These are phyloP conservation scores for Erodium maritimum DNA, from an alignment of 345 rosid genomes.

Conservation along the genomic window DNA sequence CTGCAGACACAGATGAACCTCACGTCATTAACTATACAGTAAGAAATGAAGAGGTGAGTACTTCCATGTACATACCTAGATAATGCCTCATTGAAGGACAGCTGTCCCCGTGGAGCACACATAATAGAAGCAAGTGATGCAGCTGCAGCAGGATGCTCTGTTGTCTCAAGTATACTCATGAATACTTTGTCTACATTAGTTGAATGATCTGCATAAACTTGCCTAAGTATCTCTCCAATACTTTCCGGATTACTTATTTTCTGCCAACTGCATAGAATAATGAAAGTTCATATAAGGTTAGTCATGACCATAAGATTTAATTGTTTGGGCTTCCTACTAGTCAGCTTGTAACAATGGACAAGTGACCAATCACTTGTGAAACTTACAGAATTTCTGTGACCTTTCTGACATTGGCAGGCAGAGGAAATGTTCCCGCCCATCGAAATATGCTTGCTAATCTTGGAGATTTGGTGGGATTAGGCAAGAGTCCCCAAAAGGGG, in stretches of 20 bases:
- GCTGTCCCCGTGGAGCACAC: conserved; percentile 74
- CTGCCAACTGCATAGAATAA: conserved; percentile 53
- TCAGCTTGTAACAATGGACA: not conserved
- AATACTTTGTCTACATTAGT: conserved; percentile 74
- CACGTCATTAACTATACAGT: not conserved
- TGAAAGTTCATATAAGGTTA: not conserved
- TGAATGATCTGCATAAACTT: conserved; percentile 83
- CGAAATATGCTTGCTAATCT: conserved; percentile 56
- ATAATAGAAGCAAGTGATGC: conserved; percentile 88
- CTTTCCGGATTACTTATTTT: conserved; percentile 83
- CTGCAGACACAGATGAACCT: conserved; percentile 21
- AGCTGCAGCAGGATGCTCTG: conserved; percentile 91
- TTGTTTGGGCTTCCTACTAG: no score
- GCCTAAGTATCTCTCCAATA: conserved; percentile 71
- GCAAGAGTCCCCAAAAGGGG: conserved; percentile 96
- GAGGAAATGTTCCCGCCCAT: conserved; percentile 89
- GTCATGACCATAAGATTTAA: no score
- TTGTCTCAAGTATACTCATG: conserved; percentile 55
- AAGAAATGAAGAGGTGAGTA: not conserved
- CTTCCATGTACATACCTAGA: conserved; percentile 26
- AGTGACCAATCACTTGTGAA: conserved; percentile 2
- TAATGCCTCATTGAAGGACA: conserved; percentile 65
- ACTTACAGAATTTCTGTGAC: conserved; percentile 66
- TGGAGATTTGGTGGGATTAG: conserved; percentile 74
- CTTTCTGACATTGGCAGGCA: conserved; percentile 69